Conservation (phyloP, 2,329 filamentous ascomycete genomes). For the Mollisia scopiformis region DNA sequence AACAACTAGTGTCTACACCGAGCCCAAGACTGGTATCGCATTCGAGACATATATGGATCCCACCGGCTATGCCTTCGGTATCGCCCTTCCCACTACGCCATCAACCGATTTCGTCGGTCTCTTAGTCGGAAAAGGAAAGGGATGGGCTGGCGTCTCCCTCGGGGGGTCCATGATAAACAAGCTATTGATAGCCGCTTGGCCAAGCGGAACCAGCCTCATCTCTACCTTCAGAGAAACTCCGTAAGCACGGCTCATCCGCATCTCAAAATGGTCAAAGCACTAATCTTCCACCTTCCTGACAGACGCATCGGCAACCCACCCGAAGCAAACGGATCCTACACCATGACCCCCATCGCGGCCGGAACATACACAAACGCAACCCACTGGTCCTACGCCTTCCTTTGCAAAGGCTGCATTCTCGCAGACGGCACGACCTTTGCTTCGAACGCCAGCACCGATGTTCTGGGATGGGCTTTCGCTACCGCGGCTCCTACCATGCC, state of each 20-base stretch:
- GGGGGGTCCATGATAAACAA: constrained; percentile 49
- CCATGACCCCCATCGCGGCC: constrained; percentile 48
- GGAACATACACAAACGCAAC: constrained; percentile 56
- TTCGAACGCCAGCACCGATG: neutral
- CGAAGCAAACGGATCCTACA: constrained; percentile 40
- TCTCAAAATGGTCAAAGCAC: neutral
- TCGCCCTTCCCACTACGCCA: constrained; percentile 52
- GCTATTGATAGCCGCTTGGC: constrained; percentile 53
- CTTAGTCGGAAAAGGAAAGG: constrained; percentile 47
- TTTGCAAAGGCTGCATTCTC: constrained; percentile 49
- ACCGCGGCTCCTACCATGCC: constrained; percentile 15
- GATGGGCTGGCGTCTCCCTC: constrained; percentile 53
- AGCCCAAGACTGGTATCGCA: constrained; percentile 49
- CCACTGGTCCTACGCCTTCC: constrained; percentile 56
- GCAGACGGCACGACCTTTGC: constrained; percentile 39
- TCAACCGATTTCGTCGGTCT: constrained; percentile 57
- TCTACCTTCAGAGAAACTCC: constrained; percentile 43
- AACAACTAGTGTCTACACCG: constrained; percentile 38
- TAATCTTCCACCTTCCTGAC: constrained; percentile 43
- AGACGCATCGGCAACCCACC: constrained; percentile 33
- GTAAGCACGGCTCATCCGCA: constrained; percentile 35
- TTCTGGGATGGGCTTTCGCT: constrained; percentile 19
- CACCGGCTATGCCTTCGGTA: constrained; percentile 49
- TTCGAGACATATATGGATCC: constrained; percentile 43
- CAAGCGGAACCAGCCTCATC: constrained; percentile 47